A percentile compares a stretch with the other conserved stretches of the same genome.
Evolutionary conservation across 1,284 basidiomycete species (phyloP).

Genomic region (Leccinum angustisporum): DNA sequence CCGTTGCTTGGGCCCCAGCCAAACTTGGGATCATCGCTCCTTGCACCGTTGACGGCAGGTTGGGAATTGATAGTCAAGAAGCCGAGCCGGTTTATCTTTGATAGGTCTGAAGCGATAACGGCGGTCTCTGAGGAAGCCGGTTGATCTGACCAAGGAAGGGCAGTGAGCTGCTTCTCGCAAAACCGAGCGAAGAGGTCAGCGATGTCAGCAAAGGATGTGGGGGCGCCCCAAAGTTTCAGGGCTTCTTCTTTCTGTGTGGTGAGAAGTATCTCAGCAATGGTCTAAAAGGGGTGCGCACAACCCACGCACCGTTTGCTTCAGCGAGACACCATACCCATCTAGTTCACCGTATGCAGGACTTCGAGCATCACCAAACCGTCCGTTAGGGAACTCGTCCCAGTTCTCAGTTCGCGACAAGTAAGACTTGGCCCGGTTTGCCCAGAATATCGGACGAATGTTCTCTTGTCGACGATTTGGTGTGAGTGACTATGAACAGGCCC

Average conservation of each 20-base stretch:
- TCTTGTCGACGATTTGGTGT: slow-evolving; percentile 87
- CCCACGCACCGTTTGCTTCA: slow-evolving; percentile 73
- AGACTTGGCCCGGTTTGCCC: slow-evolving; percentile 91
- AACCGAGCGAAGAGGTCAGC: slow-evolving; percentile 77
- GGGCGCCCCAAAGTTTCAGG: slow-evolving; percentile 84
- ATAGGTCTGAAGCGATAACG: slow-evolving; percentile 79
- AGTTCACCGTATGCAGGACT: slow-evolving; percentile 98
- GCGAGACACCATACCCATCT: slow-evolving; percentile 89
- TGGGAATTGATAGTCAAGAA: slow-evolving; percentile 99
- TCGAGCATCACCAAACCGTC: slow-evolving; percentile 95
- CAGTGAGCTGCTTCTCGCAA: slow-evolving; percentile 68
- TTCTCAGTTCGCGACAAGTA: slow-evolving; percentile 91
- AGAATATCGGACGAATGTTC: slow-evolving; percentile 92
- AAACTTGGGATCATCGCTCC: slow-evolving; percentile 82
- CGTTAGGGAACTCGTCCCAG: slow-evolving; percentile 99
- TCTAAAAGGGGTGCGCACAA: background rate
- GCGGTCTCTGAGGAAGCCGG: slow-evolving; percentile 83
- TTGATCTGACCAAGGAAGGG: slow-evolving; percentile 96
- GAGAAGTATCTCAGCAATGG: slow-evolving; percentile 6
- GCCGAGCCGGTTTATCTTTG: slow-evolving; percentile 85
- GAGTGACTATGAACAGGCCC: slow-evolving; percentile 58
- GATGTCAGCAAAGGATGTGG: slow-evolving; percentile 68
- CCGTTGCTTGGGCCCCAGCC: slow-evolving; percentile 96
- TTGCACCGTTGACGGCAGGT: slow-evolving; percentile 92
- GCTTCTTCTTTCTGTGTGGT: slow-evolving; percentile 75